Percentiles rank a stretch among this genome's conserved stretches.
Conservation (phyloP, 371 early-diverging fungal genomes). For the Actinomortierella ambigua region DNA sequence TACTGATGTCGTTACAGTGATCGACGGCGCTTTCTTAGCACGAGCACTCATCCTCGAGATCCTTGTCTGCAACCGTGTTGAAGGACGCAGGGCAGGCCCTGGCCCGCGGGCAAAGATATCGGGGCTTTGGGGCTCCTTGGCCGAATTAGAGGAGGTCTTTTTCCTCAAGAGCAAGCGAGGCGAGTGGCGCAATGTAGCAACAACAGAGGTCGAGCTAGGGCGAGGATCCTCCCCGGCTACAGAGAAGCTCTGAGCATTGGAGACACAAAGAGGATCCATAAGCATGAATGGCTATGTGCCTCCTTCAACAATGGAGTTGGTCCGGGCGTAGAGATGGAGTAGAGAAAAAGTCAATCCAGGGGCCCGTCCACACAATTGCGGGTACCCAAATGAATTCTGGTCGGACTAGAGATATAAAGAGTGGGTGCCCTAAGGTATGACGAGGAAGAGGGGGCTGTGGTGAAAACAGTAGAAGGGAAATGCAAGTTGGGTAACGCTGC, state of each 20-base stretch:
- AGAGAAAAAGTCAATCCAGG: too few species aligned
- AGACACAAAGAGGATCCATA: too few species aligned
- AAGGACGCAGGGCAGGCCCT: conserved; percentile 36
- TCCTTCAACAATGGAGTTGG: too few species aligned
- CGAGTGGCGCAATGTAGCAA: conserved; percentile 40
- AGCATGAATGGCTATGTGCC: too few species aligned
- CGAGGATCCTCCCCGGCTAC: conserved; percentile 29
- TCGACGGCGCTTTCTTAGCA: conserved; percentile 24
- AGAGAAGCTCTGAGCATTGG: conserved; percentile 4
- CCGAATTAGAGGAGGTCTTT: conserved; percentile 41
- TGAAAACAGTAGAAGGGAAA: too few species aligned
- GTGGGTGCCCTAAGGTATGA: too few species aligned
- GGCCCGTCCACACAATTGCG: too few species aligned
- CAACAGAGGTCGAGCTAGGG: conserved; percentile 40
- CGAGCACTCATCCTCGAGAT: conserved; percentile 33
- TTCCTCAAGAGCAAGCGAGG: conserved; percentile 39
- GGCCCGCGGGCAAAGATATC: conserved; percentile 47
- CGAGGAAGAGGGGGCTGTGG: too few species aligned
- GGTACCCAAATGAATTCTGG: too few species aligned
- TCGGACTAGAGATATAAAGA: too few species aligned
- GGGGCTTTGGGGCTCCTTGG: conserved; percentile 47
- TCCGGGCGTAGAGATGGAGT: too few species aligned
- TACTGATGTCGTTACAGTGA: neutral
- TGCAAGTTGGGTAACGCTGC: too few species aligned
- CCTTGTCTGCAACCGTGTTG: conserved; percentile 42